Percentiles rank a stretch among this genome's conserved stretches.
These are phyloP conservation scores for Diplodia corticola DNA, from an alignment of 2,329 filamentous ascomycete species.

Conservation along the genomic window DNA sequence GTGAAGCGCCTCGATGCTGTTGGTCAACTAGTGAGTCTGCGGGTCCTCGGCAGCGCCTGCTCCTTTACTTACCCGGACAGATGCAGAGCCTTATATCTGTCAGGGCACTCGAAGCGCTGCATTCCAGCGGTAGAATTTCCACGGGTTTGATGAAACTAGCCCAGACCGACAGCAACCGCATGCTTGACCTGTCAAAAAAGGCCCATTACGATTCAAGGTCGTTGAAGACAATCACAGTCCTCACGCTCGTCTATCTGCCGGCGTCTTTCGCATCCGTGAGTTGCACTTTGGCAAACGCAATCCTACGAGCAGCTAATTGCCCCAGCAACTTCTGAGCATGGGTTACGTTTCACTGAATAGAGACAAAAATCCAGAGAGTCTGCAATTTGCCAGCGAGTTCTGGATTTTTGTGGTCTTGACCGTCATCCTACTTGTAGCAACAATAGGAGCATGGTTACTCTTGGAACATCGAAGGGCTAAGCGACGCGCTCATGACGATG, in stretches of 20 bases:
- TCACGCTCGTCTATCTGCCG: conserved; percentile 26
- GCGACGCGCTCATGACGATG: too few species aligned
- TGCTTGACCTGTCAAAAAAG: conserved; percentile 25
- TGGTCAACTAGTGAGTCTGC: not conserved
- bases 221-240: conserved; percentile 26
- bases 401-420: too few species aligned
- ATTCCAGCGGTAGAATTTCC: conserved; percentile 21
- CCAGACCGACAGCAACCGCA: conserved; percentile 23
- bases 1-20: not conserved
- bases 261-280: conserved; percentile 26
- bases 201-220: conserved; percentile 23
- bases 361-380: too few species aligned
- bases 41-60: not conserved
- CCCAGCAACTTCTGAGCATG: conserved; percentile 24
- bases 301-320: not conserved
- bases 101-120: conserved; percentile 22
- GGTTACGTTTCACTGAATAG: too few species aligned
- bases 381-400: too few species aligned
- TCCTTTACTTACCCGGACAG: not conserved
- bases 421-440: too few species aligned
- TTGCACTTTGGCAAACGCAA: too few species aligned
- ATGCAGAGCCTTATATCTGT: conserved; percentile 24
- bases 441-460: too few species aligned
- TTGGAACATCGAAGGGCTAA: too few species aligned
- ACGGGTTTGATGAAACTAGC: conserved; percentile 23